Conservation (phyloP, 768 basidiomycete genomes). For the Candolleomyces eurysporus region DNA sequence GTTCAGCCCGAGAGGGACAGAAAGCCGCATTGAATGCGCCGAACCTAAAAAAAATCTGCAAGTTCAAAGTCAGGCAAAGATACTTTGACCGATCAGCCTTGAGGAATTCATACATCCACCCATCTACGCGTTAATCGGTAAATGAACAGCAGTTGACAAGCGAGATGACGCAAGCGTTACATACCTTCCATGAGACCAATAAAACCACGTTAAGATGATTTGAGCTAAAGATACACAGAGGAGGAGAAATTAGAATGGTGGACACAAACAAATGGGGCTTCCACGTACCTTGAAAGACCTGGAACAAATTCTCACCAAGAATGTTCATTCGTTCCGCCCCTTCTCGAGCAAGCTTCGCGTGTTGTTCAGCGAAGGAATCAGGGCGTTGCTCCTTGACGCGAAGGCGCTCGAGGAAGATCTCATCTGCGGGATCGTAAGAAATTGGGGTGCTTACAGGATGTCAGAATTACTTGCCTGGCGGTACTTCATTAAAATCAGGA, state of each 20-base stretch:
- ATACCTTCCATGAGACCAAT: conserved; percentile 70
- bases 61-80: conserved; percentile 5
- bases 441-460: background rate
- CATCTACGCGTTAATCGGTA: conserved; percentile 42
- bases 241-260: background rate
- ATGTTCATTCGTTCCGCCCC: conserved; percentile 46
- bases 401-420: conserved; percentile 51
- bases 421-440: conserved; percentile 33
- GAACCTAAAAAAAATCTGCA: conserved; percentile 58
- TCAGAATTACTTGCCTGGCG: conserved; percentile 34
- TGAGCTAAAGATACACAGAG: conserved; percentile 39
- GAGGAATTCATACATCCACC: conserved; percentile 56
- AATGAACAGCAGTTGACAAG: conserved; percentile 8
- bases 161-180: conserved; percentile 11
- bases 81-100: background rate
- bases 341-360: conserved; percentile 54
- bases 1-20: conserved; percentile 69
- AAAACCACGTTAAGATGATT: conserved; percentile 68
- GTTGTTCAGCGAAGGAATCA: conserved; percentile 65
- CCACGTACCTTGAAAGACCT: conserved; percentile 57
- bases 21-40: conserved; percentile 54
- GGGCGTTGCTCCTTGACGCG: conserved; percentile 43
- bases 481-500: conserved; percentile 46
- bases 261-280: background rate
- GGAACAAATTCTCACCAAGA: conserved; percentile 54